These are phyloP conservation scores for Gillenia trifoliata DNA, from an alignment of 306 rosid genomes.

Conservation along the genomic window DNA sequence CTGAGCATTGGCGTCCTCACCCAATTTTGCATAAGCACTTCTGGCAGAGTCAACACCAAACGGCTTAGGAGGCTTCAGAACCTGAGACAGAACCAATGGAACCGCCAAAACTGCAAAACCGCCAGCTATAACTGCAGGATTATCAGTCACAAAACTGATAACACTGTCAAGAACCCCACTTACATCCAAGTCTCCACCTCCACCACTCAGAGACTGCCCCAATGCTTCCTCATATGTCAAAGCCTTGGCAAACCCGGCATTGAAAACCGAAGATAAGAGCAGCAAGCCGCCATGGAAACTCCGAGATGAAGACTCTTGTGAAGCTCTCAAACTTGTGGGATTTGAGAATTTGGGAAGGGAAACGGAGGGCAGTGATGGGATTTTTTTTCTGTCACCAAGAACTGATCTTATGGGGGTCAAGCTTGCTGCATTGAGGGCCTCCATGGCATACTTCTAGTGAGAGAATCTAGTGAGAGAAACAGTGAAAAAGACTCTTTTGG, in stretches of 20 bases:
- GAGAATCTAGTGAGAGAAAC: neutral
- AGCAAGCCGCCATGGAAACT: conserved; percentile 46
- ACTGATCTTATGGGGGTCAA: conserved; percentile 69
- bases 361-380: conserved; percentile 30
- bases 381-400: conserved; percentile 54
- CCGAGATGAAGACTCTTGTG: conserved; percentile 25
- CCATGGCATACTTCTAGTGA: conserved; percentile 68
- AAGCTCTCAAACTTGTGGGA: conserved; percentile 23
- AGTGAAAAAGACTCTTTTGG: conserved; percentile 4
- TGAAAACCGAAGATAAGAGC: conserved; percentile 54
- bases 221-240: conserved; percentile 80
- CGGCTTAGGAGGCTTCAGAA: conserved; percentile 65
- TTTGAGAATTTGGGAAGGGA: conserved; percentile 41
- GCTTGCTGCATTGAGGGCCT: conserved; percentile 84
- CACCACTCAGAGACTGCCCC: conserved; percentile 24
- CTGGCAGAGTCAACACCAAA: conserved; percentile 89
- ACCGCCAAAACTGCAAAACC: conserved; percentile 69
- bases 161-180: conserved; percentile 48
- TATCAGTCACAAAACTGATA: conserved; percentile 54
- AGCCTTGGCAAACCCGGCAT: conserved; percentile 57
- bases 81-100: conserved; percentile 69
- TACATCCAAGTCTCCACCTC: conserved; percentile 45
- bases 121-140: conserved; percentile 67
- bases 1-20: conserved; percentile 64
- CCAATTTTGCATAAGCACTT: conserved; percentile 71